Conservation (phyloP, 805 yeast genomes). For the Schwanniomyces pseudopolymorphus region DNA sequence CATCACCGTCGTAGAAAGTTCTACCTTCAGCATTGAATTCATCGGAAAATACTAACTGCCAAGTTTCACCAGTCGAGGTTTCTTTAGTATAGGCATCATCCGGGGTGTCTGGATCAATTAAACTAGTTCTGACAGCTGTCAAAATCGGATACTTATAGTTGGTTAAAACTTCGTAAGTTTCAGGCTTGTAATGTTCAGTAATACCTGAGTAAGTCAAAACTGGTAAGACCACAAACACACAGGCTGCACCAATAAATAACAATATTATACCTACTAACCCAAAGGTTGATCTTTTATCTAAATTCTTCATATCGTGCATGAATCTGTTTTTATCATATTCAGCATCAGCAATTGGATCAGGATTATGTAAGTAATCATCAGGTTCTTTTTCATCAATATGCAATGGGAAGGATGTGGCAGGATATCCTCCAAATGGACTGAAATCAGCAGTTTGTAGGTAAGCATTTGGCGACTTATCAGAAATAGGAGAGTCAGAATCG, state of each 20-base stretch:
- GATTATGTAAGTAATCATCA: slow-evolving; percentile 94
- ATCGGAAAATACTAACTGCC: slow-evolving; percentile 85
- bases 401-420: slow-evolving; percentile 88
- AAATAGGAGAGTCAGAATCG: slow-evolving; percentile 20
- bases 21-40: slow-evolving; percentile 90
- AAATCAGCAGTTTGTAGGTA: slow-evolving; percentile 56
- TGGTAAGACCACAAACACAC: slow-evolving; percentile 78
- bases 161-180: slow-evolving; percentile 46
- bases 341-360: slow-evolving; percentile 93
- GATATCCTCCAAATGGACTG: slow-evolving; percentile 96
- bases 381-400: slow-evolving; percentile 91
- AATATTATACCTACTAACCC: slow-evolving; percentile 62
- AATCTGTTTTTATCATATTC: slow-evolving; percentile 73
- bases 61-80: slow-evolving; percentile 59
- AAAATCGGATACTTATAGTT: slow-evolving; percentile 57
- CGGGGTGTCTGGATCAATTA: slow-evolving; percentile 77
- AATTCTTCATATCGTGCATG: slow-evolving; percentile 57
- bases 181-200: slow-evolving; percentile 26
- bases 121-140: slow-evolving; percentile 54
- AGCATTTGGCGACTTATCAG: slow-evolving; percentile 24
- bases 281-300: slow-evolving; percentile 62
- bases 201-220: slow-evolving; percentile 81
- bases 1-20: slow-evolving; percentile 87
- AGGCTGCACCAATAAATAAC: slow-evolving; percentile 59
- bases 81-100: slow-evolving; percentile 44